These are phyloP conservation scores for Cruciata laevipes DNA, from an alignment of 257 asterid species.

Conservation along the genomic window DNA sequence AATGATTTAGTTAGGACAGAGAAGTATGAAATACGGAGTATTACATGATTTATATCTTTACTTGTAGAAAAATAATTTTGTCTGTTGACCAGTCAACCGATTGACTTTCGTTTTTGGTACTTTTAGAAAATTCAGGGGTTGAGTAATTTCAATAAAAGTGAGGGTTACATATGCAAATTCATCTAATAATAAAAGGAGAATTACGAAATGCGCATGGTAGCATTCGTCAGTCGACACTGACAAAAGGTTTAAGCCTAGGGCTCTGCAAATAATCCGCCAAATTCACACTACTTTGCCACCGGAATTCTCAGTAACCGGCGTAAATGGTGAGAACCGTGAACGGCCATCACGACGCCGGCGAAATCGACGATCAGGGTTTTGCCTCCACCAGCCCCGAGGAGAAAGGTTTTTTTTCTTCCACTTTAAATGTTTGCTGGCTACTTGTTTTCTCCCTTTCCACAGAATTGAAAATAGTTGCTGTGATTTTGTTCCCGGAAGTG, in stretches of 20 bases:
- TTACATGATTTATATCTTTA: too few relatives aligned
- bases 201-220: constrained; percentile 8
- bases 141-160: background rate
- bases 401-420: constrained; percentile 26
- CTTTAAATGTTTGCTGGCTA: background rate
- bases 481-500: constrained; percentile 30
- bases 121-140: too few relatives aligned
- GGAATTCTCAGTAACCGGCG: background rate
- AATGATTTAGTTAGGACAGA: too few relatives aligned
- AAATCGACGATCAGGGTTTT: constrained; percentile 29
- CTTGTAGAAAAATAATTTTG: too few relatives aligned
- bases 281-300: constrained; percentile 1
- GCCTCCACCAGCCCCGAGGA: constrained; percentile 33
- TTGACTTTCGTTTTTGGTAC: too few relatives aligned
- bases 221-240: background rate
- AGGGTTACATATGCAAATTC: background rate
- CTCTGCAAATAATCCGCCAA: constrained; percentile 1
- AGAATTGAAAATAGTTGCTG: background rate
- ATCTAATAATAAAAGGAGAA: background rate
- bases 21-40: too few relatives aligned
- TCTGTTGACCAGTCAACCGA: too few relatives aligned
- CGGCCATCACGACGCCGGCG: constrained; percentile 38
- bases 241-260: constrained; percentile 7
- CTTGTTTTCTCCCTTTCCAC: background rate
- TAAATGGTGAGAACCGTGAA: constrained; percentile 40